Evolutionary conservation across 441 rosid genomes (phyloP), one percentile per base, ranked within the genome.

Genomic region (Eutrema salsugineum): DNA sequence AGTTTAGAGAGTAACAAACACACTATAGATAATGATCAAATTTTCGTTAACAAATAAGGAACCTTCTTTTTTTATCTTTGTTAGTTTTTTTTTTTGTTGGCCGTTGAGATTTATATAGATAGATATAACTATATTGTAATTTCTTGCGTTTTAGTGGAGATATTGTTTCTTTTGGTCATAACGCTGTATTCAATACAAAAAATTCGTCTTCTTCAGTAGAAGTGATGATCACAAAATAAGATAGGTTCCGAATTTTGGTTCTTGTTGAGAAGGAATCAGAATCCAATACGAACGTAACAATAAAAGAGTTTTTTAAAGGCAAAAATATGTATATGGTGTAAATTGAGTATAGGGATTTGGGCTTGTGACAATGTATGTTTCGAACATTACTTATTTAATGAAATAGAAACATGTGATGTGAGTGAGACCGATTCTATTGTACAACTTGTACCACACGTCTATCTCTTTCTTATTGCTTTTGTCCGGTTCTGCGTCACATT

Each of bases 381-480:
- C 50, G 3, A 17, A 64, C 35, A 55, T 54, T 10, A 51, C 24
- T 40, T 12, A 60, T 51, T 50, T 33, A 51, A 60, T 42, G 78
- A 60, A 74, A 33, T 40, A 62, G 43, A 64, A 53, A 68, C 64
- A 54, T 68, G 73, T 75, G 78, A 68, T 60, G 39, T 19, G 70
- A 75, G 16, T 62, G 74, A 55, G 59, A 51, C 73, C 54, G 30
- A 42, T 19, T 32, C 42, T 49, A 24, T 39, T 67, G 63, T 66
- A 57, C 77, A 64, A 48, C 53, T 74, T 33, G 70, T 75, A 62
- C 74, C 65, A 68, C 73, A 67, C 64, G 78, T 53, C 74, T 68
- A 65, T 67, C 68, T 60, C 24, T 19, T 11, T 36, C 16, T 30
- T 33, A 46, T 12, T 66, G 61, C 54, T 50, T 59, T 66, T 74